A percentile compares a stretch with the other conserved stretches of the same genome.
These are phyloP conservation scores for Lavandula angustifolia DNA, from an alignment of 257 asterid species.

Conservation along the genomic window DNA sequence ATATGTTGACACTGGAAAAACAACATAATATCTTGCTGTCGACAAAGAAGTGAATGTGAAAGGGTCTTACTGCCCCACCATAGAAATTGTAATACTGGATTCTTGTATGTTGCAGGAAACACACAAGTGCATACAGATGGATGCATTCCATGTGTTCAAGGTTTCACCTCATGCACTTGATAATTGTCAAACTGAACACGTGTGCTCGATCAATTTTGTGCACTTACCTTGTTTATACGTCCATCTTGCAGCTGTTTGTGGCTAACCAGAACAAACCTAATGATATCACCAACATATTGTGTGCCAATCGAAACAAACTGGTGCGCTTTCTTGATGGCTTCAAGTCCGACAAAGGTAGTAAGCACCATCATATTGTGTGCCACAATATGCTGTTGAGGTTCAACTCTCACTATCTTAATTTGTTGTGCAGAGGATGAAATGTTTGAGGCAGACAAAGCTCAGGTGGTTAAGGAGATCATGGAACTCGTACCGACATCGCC, in stretches of 20 bases:
- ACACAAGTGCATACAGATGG: conserved; percentile 80
- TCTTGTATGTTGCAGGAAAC: conserved; percentile 60
- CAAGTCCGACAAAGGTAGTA: conserved; percentile 64
- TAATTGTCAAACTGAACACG: neutral
- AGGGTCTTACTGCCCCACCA: too few species aligned
- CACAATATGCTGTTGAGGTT: neutral
- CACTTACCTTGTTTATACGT: neutral
- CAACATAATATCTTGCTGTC: too few species aligned
- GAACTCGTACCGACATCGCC: conserved; percentile 53
- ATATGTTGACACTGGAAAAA: too few species aligned
- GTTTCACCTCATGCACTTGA: conserved; percentile 36
- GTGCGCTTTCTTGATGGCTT: conserved; percentile 62
- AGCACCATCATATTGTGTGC: neutral
- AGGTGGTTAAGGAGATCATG: conserved; percentile 60
- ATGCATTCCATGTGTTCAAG: conserved; percentile 93
- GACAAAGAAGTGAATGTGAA: too few species aligned
- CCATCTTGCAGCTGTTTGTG: conserved; percentile 71
- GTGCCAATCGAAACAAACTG: conserved; percentile 71
- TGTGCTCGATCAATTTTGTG: neutral
- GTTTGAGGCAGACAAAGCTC: conserved; percentile 83
- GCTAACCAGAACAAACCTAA: conserved; percentile 82
- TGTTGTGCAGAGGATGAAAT: conserved; percentile 68
- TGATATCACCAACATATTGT: conserved; percentile 66
- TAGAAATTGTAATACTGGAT: too few species aligned
- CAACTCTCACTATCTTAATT: neutral